Conservation (phyloP, 2,329 filamentous ascomycete genomes). For the Xylariaceae sp. region DNA sequence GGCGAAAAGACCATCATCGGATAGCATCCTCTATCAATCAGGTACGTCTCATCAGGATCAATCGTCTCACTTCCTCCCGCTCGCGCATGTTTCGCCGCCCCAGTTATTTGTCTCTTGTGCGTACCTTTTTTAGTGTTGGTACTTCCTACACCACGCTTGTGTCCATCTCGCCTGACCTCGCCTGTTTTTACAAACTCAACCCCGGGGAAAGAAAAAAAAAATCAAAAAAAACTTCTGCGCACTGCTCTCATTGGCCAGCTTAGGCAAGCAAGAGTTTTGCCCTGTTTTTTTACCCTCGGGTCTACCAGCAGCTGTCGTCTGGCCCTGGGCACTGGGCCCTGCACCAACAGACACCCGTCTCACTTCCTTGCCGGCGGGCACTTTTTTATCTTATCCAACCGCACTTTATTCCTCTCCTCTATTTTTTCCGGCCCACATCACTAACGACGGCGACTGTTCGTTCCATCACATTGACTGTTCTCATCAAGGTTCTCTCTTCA, state of each 20-base stretch:
- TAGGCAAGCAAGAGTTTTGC: conserved; percentile 13
- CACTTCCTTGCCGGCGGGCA: background rate
- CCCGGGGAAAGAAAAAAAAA: background rate
- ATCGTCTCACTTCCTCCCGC: background rate
- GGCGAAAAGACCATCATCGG: background rate
- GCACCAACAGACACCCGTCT: background rate
- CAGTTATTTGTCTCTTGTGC: conserved; percentile 13
- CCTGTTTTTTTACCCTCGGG: conserved; percentile 8
- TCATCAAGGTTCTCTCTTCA: background rate
- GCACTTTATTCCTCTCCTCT: background rate
- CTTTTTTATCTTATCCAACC: background rate
- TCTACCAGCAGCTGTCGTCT: conserved; percentile 9
- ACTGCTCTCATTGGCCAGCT: conserved; percentile 17
- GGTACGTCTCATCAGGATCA: background rate
- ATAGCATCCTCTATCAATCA: background rate
- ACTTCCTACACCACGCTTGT: background rate
- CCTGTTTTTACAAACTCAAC: background rate
- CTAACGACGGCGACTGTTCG: conserved; percentile 7
- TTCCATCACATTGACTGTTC: conserved; percentile 5
- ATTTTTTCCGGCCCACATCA: conserved; percentile 2
- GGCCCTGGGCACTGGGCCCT: background rate
- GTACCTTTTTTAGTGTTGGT: background rate
- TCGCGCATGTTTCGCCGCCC: background rate
- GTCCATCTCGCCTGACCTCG: conserved; percentile 3
- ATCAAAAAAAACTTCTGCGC: conserved; percentile 8